Evolutionary conservation across 441 rosid genomes (phyloP), one percentile per base, ranked within the genome.

Genomic region (Gossypium gossypioides): DNA sequence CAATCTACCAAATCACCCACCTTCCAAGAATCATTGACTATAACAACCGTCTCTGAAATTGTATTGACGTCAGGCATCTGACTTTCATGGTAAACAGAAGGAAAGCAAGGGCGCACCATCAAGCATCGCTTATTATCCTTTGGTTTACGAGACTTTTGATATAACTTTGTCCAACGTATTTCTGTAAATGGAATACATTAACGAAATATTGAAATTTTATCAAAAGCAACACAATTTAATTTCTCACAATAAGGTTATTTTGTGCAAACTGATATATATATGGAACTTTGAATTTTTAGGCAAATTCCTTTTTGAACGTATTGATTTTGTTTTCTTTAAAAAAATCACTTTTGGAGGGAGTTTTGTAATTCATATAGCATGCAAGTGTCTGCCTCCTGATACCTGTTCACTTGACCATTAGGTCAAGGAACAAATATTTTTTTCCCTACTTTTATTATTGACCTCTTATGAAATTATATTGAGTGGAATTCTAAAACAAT

Each of bases 1-100:
- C 97, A 93, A 74, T 93, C 98, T 4, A 93, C 96, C 75, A 88
- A 75, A 83, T 89, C 96, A 27, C 97, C 97, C 62, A 85, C 94
- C 79, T 80, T 82, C 91, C 90, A 89, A 16, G 6, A 59, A 79
- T 78, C 85, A 74, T 71, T 79, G 70, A 81, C 84, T 54, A 84
- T 55, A 57, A 87, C 85, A 21, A 58, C 77, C 68, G 75, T 84
- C 61, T 85, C 87, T 4, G 80, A 69, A 76, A 78, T 78, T 58
- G 73, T 54, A 50, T 58, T 74, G 40, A 72, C 50, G 73, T 72
- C 67, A 9, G 74, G 82, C 66, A 80, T 77, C 70, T 84, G 75
- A 70, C 74, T 76, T 74, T 86, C 86, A 48, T 21, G 71, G 75
- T 72, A 85, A 2, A 82, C 6, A 3, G 73, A 68, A 51, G 98